Evolutionary conservation across 371 early-diverging fungal genomes (phyloP), one percentile per base, ranked within the genome.

Genomic region (Mucor racemosus): DNA sequence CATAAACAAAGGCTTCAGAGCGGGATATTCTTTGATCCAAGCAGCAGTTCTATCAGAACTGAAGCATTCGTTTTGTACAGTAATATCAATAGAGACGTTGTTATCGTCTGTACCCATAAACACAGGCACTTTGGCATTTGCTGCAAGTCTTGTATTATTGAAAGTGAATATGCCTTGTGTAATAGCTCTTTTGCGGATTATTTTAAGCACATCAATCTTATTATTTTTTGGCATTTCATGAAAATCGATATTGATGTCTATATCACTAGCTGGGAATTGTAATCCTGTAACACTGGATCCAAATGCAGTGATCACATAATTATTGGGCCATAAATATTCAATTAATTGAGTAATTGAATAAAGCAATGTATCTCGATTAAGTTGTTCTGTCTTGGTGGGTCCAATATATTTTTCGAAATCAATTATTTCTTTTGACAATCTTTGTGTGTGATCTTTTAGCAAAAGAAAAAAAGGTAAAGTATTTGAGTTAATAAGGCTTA

Each of bases 211-310:
- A 21, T 50, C 40, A 5, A 58, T 48, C 10, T 14, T 13, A 10
- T 62, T 63, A 7, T 41, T 54, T 34, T 53, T 38, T 1, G 53
- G 54, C 9, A 50, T 0, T 10, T 42, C 31, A 0, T 66, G 53
- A 38, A 70, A 53, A 15, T 66, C 53, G 31, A 75, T 65, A 21
- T 67, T 71, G 26, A 71, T 57, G 34, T 75, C 75, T 0, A 75
- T 17, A 64, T 75, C 75, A 46, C 75, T 75, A 26, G 60, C 41
- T 5, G 76, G 76, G 38, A 75, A 64, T 3, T 58, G 64, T n/a
- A 75, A 57, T 17, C 68, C 66, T 14, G 72, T 75, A 4, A 62
- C 67, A 44, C 64, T 46, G 14, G 72, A 72, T 5, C 76, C 76
- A 64, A 72, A 60, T 19, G 57, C 53, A 15, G 62, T 53, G 13